Evolutionary conservation across 75 land plant species (phyloP), one percentile per base, ranked within the genome.

Genomic region (Chamaecyparis obtusa): DNA sequence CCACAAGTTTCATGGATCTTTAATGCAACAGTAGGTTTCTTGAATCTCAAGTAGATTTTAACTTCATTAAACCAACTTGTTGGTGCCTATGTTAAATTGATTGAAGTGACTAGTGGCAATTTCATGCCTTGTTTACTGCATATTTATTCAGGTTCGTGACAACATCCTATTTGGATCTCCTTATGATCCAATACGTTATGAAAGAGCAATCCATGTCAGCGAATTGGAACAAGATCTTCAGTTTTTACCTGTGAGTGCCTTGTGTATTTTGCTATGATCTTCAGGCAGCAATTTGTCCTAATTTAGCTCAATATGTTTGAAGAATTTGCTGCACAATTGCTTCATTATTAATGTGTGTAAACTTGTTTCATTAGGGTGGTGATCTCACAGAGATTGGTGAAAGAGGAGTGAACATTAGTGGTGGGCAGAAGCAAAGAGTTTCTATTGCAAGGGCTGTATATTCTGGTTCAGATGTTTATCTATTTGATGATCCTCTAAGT

Each of bases 1-100:
- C 96, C 99, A 54, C 99, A 96, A 91, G 89, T 98, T 81, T 96
- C 99, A 43, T 98, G 99, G 99, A 98, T 98, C 49, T 98, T 96
- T 89, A 98, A 98, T 95, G 99, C 97, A 48, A 96, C 99, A 60
- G 99, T 88, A 79, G 94, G 98, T 86, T 81, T 60, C 14, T 32
- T 3, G 37, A 37, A 87, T 88, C 44, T 79, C 48, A 81, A 24
- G 49, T 46, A n/a, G 33, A 19, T 27, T 56, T 51, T 21, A 41
- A 30, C 49, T 75, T 16, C 15, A 85, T 46, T 49, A 87, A 46
- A 86, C 19, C 10, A 41, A n/a, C 0, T 81, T 37, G 30, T 43
- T 32, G 24, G 13, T 74, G 15, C 16, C 36, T 8, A 3, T 85
- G 54, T 84, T 30, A 13, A 44, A 87, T 84, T 87, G 85, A 10